Evolutionary conservation across 2,329 filamentous ascomycete genomes (phyloP).

Genomic region (Colletotrichum sp.): DNA sequence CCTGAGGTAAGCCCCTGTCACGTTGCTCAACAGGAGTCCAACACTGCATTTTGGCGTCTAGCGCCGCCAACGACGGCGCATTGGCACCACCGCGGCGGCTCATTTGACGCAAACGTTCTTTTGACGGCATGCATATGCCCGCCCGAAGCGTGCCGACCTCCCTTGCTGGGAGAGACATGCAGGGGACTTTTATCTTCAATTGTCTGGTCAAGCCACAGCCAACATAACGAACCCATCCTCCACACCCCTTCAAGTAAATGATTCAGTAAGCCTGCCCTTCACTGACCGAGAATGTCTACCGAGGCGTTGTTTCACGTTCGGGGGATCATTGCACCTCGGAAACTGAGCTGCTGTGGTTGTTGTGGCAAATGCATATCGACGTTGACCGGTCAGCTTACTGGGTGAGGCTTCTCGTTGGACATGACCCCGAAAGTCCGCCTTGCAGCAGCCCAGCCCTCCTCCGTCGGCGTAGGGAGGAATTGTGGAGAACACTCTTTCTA

Average conservation of each 20-base stretch:
- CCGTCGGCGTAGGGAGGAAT: neutral
- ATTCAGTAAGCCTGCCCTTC: neutral
- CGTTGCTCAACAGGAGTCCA: neutral
- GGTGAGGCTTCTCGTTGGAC: neutral
- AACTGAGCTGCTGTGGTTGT: neutral
- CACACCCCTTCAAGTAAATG: neutral
- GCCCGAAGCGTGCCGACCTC: neutral
- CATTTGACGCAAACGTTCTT: neutral
- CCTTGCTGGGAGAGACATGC: neutral
- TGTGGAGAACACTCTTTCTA: neutral
- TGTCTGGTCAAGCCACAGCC: neutral
- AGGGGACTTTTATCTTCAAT: neutral
- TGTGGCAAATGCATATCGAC: neutral
- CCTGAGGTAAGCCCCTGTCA: neutral
- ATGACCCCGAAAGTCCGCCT: neutral
- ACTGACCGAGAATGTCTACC: neutral
- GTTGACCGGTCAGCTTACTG: neutral
- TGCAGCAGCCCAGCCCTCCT: neutral
- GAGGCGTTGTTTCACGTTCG: neutral
- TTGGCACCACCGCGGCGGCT: neutral
- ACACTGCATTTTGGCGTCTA: neutral
- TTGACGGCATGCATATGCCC: neutral
- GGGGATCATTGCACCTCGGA: neutral
- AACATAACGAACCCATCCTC: neutral
- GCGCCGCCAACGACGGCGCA: neutral